Evolutionary conservation across 2,329 filamentous ascomycete species (phyloP), one percentile per base, ranked within the genome.

Genomic region (Aspergillus brunneoviolaceus): DNA sequence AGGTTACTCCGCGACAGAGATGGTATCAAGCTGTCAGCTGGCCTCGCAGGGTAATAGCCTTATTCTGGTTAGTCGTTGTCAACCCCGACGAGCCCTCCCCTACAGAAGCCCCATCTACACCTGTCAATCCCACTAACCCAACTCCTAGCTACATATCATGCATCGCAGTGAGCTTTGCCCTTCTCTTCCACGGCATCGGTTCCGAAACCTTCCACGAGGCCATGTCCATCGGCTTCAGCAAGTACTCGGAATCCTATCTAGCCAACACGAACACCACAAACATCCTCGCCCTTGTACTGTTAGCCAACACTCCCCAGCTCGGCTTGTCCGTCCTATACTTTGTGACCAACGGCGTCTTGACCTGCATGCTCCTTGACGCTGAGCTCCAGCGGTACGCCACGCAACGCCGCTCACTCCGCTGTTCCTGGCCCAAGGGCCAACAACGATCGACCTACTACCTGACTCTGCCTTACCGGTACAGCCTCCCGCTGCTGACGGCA

Each of bases 311-410:
- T 0, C 71, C 72, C 0, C 74, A 79, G 59, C 35, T 76, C 1
- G 5, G 73, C 0, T 51, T 77, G 2, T 77, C 75, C 0, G 48
- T 72, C 5, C 56, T 71, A n/a, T 78, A 77, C 47, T 69, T 74
- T 10, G 55, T 69, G 6, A 75, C 70, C 65, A 77, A 79, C 57
- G 59, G 61, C 16, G 59, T 77, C 1, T 64, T 74, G 23, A 85
- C 80, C 0, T 73, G 69, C 4, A 82, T 85, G 71, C 71, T 82
- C 0, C 68, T 80, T 0, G 77, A 75, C 0, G 67, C 72, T 10
- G 85, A 87, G 67, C 87, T 80, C 70, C 78, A 73, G 51, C 67
- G 69, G 0, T 81, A 80, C 66, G 74, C 74, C 1, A 49, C 59
- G 0, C 50, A 66, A 9, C 69, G 76, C 4, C 80, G 81, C 52